These are phyloP conservation scores for Ascochyta clinopodiicola DNA, from an alignment of 2,329 filamentous ascomycete species.

Conservation along the genomic window DNA sequence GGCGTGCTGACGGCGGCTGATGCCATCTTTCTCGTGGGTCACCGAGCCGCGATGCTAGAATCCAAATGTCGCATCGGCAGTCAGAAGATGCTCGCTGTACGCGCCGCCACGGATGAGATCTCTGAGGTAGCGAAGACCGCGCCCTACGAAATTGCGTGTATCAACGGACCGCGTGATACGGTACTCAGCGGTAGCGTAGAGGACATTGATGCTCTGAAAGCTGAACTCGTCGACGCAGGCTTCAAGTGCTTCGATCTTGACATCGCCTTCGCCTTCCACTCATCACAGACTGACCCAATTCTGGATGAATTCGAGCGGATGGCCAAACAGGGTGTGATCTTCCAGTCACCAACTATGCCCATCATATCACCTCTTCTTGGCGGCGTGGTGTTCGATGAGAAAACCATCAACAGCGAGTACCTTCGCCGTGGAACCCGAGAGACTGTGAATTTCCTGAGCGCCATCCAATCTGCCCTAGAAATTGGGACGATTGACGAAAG, in stretches of 20 bases:
- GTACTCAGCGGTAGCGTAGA: background rate
- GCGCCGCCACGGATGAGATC: too few species aligned
- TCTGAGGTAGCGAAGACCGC: too few species aligned
- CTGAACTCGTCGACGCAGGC: background rate
- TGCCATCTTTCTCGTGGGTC: conserved; percentile 44
- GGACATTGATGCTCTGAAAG: background rate
- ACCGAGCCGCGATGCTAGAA: background rate
- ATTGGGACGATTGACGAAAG: too few species aligned
- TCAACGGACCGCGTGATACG: too few species aligned
- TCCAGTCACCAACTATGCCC: background rate
- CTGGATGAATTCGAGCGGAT: background rate
- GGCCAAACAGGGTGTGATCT: background rate
- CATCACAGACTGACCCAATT: background rate
- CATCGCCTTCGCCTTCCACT: background rate
- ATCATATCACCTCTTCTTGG: background rate
- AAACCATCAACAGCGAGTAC: background rate
- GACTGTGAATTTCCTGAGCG: background rate
- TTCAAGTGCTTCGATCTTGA: background rate
- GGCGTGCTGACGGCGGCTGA: conserved; percentile 44
- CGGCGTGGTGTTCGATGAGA: background rate
- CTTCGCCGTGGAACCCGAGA: background rate
- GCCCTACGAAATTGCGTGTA: too few species aligned
- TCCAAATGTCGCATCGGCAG: too few species aligned
- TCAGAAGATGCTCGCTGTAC: background rate
- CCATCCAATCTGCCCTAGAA: background rate